Base-by-base conservation (phyloP, 1,284 basidiomycete species). In the Sporisorium sorghi region DNA sequence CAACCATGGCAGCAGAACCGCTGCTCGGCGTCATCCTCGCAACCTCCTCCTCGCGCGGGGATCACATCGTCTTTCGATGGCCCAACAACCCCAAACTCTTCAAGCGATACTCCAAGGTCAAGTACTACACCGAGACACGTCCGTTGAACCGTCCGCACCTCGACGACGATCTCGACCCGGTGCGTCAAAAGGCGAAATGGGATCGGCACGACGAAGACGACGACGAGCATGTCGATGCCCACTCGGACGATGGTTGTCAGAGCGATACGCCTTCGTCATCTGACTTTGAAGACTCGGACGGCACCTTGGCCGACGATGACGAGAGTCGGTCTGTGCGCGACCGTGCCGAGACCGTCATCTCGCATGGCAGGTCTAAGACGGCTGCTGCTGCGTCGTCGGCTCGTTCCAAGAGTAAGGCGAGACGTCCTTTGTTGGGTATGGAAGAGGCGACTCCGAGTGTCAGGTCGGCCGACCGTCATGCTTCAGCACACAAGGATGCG, bases 11-110 rank as follows among this genome's bases (percentile, higher is more conserved):
- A 21, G 14, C 47, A 35, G 26, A 75, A 23, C 70, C 80, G 14
- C 58, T 84, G 17, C 64, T 84, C 2, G 83, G 82, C 15, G 67
- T 84, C 23, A 77, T 84, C 53, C 73, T 84, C 21, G 80, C 79
- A 3, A 76, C 77, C 1, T 77, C 76, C 19, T 80, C 82, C 12
- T 75, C 77, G 21, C 63, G 82, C 15, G 82, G 80, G 9, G 65
- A 80, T 2, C 71, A 79, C 37, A 63, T 84, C 42, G 77, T 76
- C 40, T 84, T 84, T 48, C 81, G 78, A 24, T 84, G 74, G 73
- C 83, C 83, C 14, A 78, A 77, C 47, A 60, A 72, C 23, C 82
- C 82, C 12, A 66, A 58, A 23, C 50, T 80, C 26, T 73, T 76
- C 55, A 78, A 77, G 28, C 68, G 79, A 12, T 76, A 76, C 46